Base-by-base conservation (phyloP, 1,284 basidiomycete genomes). In the Tausonia pullulans region DNA sequence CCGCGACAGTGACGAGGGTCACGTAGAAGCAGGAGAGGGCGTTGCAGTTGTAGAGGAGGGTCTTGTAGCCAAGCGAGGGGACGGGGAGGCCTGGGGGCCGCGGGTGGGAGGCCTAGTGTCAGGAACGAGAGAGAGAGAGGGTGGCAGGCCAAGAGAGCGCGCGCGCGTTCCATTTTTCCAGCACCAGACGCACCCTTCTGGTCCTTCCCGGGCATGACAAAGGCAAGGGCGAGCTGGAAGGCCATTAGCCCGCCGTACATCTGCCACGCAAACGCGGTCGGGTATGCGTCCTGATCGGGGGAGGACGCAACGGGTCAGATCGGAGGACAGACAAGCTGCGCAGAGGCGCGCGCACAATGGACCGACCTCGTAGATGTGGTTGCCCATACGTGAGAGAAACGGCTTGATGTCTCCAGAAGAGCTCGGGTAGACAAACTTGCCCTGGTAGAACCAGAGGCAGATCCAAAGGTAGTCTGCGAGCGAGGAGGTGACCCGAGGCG, bases 11-110 rank as follows among this genome's bases (percentile, higher is more conserved):
- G 72, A 85, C 75, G 73, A 97, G 81, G 53, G 93, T 96, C 61
- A 83, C 81, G 77, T 98, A 98, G 74, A 93, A 84, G 69, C 86
- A 95, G 61, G 80, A 81, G 64, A 95, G 82, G 16, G 94, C 95
- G 76, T 97, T 96, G 83, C 95, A 98, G 78, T 95, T 90, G 83
- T 98, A 98, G 78, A 84, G 87, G 70, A 98, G 83, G 46, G 88
- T 88, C 76, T 91, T 89, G 82, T 96, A 96, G 70, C 84, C 83
- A 66, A 95, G 82, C 0, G 91, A 95, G 10, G 91, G 88, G 44
- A 96, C 90, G 0, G 92, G 92, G 55, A 96, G 87, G 69, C 92
- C 77, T 69, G 72, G 1, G 13, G n/a, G 39, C 27, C 27, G 27
- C 27, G 27, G 27, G 27, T 27, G 27, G 27, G 27, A 27, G 27